These are phyloP conservation scores for Alternaria dauci DNA, from an alignment of 2,329 filamentous ascomycete species.

Conservation along the genomic window DNA sequence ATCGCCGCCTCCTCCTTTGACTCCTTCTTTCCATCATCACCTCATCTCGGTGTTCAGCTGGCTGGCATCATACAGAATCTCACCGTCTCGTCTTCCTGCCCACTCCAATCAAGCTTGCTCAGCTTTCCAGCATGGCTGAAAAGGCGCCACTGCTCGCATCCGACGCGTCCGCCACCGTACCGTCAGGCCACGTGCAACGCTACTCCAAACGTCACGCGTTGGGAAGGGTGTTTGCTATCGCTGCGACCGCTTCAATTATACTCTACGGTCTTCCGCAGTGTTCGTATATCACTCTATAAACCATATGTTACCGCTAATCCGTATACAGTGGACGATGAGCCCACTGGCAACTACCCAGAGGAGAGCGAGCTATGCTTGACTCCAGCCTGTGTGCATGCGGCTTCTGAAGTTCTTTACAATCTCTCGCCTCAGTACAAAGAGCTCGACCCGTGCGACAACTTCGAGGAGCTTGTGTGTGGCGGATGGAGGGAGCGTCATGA, in stretches of 20 bases:
- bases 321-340: constrained; percentile 13
- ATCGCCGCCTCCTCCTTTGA: constrained; percentile 15
- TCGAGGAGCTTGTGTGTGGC: constrained; percentile 72
- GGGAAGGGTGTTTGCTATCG: constrained; percentile 28
- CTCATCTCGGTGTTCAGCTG: constrained; percentile 30
- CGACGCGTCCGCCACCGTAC: constrained; percentile 17
- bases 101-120: background rate
- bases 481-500: constrained; percentile 72
- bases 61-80: constrained; percentile 24
- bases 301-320: background rate
- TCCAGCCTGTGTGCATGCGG: constrained; percentile 69
- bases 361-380: constrained; percentile 58
- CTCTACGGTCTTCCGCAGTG: constrained; percentile 31
- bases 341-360: constrained; percentile 8
- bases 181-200: constrained; percentile 22
- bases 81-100: background rate
- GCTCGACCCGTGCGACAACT: constrained; percentile 73
- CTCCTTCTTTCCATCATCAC: constrained; percentile 15
- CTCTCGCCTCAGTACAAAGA: constrained; percentile 68
- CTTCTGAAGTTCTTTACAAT: constrained; percentile 69
- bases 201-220: constrained; percentile 19
- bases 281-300: background rate
- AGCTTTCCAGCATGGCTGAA: constrained; percentile 29
- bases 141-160: constrained; percentile 33
- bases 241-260: constrained; percentile 28